Conservation (phyloP, 106 monocot genomes). For the Amphibolis antarctica region DNA sequence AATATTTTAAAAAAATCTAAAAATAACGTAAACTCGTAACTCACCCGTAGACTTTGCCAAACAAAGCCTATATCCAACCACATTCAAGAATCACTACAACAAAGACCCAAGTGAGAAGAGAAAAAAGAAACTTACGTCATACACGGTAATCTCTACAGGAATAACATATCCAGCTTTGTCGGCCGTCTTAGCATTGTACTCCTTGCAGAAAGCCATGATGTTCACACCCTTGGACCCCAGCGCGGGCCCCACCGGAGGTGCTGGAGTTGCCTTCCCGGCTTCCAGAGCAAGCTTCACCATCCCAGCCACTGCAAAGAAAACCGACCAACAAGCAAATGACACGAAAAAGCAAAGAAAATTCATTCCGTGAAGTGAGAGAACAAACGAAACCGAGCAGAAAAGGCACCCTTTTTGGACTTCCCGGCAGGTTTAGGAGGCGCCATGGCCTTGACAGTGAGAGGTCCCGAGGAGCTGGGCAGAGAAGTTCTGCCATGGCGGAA, state of each 20-base stretch:
- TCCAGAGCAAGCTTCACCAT: constrained; percentile 86
- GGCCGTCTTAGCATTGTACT: constrained; percentile 94
- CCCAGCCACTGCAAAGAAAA: constrained; percentile 46
- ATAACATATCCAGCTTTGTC: constrained; percentile 92
- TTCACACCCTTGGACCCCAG: constrained; percentile 97
- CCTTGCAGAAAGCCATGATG: constrained; percentile 97
- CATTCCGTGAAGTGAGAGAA: background rate
- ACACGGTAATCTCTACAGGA: constrained; percentile 95
- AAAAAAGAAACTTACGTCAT: constrained; percentile 50
- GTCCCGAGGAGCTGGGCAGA: background rate
- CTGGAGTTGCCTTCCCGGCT: constrained; percentile 95
- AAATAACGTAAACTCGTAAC: no score
- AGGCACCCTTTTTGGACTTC: constrained; percentile 68
- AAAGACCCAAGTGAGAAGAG: background rate
- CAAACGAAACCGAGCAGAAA: background rate
- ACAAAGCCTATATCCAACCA: no score
- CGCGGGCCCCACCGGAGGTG: constrained; percentile 96
- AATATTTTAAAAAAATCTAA: no score
- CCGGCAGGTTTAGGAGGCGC: constrained; percentile 38
- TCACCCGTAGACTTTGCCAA: no score
- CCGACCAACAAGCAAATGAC: background rate
- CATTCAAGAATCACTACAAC: background rate
- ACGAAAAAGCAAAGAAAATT: constrained; percentile 3
- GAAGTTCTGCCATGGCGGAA: background rate
- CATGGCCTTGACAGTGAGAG: constrained; percentile 28